phyloP scores from a whole-genome alignment of 345 rosid species.

The Salix purpurea region DNA sequence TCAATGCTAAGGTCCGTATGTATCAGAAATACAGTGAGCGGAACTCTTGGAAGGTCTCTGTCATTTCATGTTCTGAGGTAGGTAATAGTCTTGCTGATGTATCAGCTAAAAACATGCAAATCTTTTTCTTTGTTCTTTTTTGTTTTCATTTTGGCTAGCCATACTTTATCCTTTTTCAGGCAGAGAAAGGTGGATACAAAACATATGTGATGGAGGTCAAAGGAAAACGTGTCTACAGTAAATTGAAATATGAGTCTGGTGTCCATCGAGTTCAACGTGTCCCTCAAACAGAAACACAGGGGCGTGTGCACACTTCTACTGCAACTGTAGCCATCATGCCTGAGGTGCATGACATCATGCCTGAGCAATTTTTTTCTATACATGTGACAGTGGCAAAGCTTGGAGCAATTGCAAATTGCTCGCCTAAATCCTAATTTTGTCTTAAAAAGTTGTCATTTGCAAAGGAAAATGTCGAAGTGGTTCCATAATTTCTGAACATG shows the following conservation, averaged over 20 bases:
- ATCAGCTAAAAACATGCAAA: conserved; percentile 1
- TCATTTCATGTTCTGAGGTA: conserved; percentile 81
- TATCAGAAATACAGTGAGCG: conserved; percentile 82
- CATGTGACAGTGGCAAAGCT: not conserved
- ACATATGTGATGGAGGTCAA: conserved; percentile 86
- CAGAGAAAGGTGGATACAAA: conserved; percentile 94
- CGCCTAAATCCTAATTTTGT: not conserved
- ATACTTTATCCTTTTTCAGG: conserved; percentile 37
- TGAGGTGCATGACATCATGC: conserved; percentile 47
- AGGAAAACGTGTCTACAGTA: conserved; percentile 87
- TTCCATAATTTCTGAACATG: too few species aligned
- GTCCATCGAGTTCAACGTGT: conserved; percentile 96
- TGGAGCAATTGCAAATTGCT: not conserved
- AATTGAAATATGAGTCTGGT: conserved; percentile 89
- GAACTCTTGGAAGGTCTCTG: conserved; percentile 66
- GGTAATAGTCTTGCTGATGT: conserved; percentile 9
- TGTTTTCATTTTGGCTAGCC: conserved; percentile 7
- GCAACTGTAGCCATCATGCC: conserved; percentile 99
- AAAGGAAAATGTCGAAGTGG: too few species aligned
- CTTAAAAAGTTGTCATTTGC: not conserved
- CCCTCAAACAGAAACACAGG: conserved; percentile 94
- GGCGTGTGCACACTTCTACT: conserved; percentile 95
- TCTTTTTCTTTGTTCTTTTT: not conserved
- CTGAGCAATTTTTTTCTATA: not conserved
- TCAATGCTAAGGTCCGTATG: conserved; percentile 60